phyloP scores from a whole-genome alignment of 306 rosid species.

The Lupinus albus region DNA sequence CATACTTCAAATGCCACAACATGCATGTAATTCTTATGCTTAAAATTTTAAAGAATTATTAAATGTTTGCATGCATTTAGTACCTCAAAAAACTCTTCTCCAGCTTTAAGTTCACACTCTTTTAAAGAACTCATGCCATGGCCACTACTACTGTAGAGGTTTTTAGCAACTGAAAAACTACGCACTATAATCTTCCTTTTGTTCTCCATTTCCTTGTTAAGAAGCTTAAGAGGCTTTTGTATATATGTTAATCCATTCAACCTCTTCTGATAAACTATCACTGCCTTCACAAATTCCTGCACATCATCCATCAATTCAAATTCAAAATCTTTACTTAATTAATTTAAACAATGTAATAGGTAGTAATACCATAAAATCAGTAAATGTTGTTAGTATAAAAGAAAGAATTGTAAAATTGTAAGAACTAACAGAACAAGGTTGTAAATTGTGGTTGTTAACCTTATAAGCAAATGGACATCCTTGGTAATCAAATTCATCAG shows the following conservation, averaged over 20 bases:
- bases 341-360: not conserved
- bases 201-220: constrained; percentile 69
- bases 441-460: constrained; percentile 41
- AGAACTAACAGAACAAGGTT: constrained; percentile 49
- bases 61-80: not conserved
- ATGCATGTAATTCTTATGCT: not conserved
- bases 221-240: constrained; percentile 51
- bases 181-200: constrained; percentile 56
- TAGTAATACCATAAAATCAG: not conserved
- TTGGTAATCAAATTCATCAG: constrained; percentile 75
- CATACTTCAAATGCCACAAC: too few relatives aligned
- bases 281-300: constrained; percentile 96
- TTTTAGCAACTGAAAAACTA: constrained; percentile 71
- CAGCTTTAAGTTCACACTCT: constrained; percentile 69
- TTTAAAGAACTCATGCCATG: constrained; percentile 37
- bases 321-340: not conserved
- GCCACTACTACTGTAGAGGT: constrained; percentile 54
- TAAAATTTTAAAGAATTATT: not conserved
- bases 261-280: constrained; percentile 70
- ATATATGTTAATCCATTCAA: constrained; percentile 43
- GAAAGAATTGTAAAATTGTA: constrained; percentile 43
- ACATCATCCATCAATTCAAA: not conserved
- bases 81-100: constrained; percentile 83
- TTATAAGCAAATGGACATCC: constrained; percentile 82
- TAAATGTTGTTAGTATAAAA: too few relatives aligned